These are phyloP conservation scores for Anthracocystis setariae DNA, from an alignment of 1,284 basidiomycete species.

Conservation along the genomic window DNA sequence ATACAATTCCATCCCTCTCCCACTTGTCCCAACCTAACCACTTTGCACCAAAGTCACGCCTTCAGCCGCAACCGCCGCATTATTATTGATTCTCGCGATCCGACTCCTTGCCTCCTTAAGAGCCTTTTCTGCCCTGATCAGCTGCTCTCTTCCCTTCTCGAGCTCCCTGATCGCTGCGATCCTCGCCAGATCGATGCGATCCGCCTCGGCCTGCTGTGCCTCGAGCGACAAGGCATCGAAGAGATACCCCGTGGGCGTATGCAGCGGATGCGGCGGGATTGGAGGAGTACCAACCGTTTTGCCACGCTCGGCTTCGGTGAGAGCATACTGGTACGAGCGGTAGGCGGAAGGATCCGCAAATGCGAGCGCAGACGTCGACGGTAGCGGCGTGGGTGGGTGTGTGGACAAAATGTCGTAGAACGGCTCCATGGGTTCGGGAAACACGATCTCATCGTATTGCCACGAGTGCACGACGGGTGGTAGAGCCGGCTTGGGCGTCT, in stretches of 20 bases:
- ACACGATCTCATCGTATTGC: slow-evolving; percentile 99
- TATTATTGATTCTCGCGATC: slow-evolving; percentile 24
- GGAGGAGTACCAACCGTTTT: neutral
- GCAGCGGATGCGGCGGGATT: slow-evolving; percentile 58
- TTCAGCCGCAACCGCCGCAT: slow-evolving; percentile 3
- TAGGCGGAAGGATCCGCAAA: slow-evolving; percentile 55
- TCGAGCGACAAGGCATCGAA: slow-evolving; percentile 75
- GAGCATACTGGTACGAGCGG: slow-evolving; percentile 41
- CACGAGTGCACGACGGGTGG: slow-evolving; percentile 78
- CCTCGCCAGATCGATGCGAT: slow-evolving; percentile 80
- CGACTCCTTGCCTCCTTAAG: slow-evolving; percentile 50
- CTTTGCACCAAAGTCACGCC: too few relatives aligned
- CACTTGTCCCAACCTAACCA: too few relatives aligned
- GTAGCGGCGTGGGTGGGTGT: slow-evolving; percentile 80
- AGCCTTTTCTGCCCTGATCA: slow-evolving; percentile 65
- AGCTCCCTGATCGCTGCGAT: slow-evolving; percentile 72
- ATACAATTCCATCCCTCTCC: too few relatives aligned
- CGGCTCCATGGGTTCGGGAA: slow-evolving; percentile 88
- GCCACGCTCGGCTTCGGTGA: slow-evolving; percentile 15
- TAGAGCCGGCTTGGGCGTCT: slow-evolving; percentile 32
- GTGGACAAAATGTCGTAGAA: slow-evolving; percentile 85
- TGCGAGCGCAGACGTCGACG: slow-evolving; percentile 55
- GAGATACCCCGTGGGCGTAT: slow-evolving; percentile 61
- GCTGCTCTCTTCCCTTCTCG: slow-evolving; percentile 60
- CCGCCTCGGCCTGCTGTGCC: slow-evolving; percentile 84